Base-by-base conservation (phyloP, 352 stramenopile species). In the Globisporangium mamillatum region DNA sequence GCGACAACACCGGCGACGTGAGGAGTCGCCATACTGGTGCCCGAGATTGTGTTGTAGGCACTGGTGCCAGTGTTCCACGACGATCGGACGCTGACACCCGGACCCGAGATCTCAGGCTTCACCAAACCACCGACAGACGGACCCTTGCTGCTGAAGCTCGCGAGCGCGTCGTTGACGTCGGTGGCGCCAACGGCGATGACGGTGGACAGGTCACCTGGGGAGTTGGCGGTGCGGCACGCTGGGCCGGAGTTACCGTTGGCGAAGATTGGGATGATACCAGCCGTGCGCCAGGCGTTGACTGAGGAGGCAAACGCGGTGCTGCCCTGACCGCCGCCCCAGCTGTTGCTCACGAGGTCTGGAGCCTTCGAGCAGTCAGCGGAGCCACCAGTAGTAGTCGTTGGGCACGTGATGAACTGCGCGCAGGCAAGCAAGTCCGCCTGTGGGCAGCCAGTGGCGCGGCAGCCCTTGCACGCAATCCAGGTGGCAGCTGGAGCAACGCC, bases 391-490 rank as follows among this genome's bases (percentile, higher is more conserved):
- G 68, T 14, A 36, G 74, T 56, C 0, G 73, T 80, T 16, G 76
- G 76, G 32, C 73, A 82, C 25, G 69, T 69, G 64, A 77, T 74
- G 57, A 68, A 76, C 52, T 80, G 68, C 16, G 60, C 61, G 24
- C 74, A 80, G 4, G 57, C 66, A 0, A 78, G 52, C 24, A 80
- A 50, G 16, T 55, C 60, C 14, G 68, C 71, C 62, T 74, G 53
- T 7, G 66, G 32, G 60, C 74, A 80, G 18, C 61, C 36, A 2
- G n/a, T 36, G 1, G 71, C 14, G 29, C 67, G 50, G 56, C 80
- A 89, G 2, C 75, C 81, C 55, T 82, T 80, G 75, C 79, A 88
- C 2, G 77, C 46, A 61, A 89, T 85, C 79, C 79, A 89, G 29
- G 67, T 85, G 29, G 63, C 72, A 4, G 73, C 76, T 16, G 81